A percentile compares a stretch with the other conserved stretches of the same genome.
Conservation (phyloP, 495 filamentous ascomycete genomes). For the Penicillium fimorum region DNA sequence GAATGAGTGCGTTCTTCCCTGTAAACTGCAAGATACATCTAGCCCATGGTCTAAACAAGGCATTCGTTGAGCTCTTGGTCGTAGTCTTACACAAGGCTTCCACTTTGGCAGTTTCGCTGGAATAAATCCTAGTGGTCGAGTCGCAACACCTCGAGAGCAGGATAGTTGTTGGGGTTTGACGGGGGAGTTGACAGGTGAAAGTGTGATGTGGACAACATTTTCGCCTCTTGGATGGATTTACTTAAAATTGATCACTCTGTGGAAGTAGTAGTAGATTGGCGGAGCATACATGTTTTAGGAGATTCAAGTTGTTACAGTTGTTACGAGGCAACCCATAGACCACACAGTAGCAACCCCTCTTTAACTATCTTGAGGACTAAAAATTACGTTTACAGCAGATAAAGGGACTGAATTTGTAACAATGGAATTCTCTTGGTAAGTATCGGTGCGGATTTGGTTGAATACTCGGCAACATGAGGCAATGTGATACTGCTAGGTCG, state of each 20-base stretch:
- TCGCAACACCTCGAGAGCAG: not conserved
- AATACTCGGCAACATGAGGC: conserved; percentile 2
- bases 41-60: not conserved
- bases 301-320: too few species aligned
- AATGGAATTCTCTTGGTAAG: conserved; percentile 1
- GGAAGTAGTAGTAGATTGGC: not conserved
- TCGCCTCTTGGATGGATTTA: not conserved
- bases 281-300: not conserved
- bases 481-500: conserved; percentile 3
- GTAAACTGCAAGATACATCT: not conserved
- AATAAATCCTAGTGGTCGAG: not conserved
- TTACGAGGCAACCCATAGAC: too few species aligned
- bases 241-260: not conserved
- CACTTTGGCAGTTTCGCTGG: not conserved
- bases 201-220: not conserved
- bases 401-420: not conserved
- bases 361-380: not conserved
- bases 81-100: not conserved
- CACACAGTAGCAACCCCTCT: not conserved
- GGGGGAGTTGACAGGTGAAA: not conserved
- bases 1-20: not conserved
- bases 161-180: not conserved
- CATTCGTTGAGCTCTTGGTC: not conserved
- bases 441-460: not conserved
- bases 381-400: not conserved